Percentiles rank a stretch among this genome's conserved stretches.
Conservation (phyloP, 257 asterid species). For the Plectranthus barbatus region DNA sequence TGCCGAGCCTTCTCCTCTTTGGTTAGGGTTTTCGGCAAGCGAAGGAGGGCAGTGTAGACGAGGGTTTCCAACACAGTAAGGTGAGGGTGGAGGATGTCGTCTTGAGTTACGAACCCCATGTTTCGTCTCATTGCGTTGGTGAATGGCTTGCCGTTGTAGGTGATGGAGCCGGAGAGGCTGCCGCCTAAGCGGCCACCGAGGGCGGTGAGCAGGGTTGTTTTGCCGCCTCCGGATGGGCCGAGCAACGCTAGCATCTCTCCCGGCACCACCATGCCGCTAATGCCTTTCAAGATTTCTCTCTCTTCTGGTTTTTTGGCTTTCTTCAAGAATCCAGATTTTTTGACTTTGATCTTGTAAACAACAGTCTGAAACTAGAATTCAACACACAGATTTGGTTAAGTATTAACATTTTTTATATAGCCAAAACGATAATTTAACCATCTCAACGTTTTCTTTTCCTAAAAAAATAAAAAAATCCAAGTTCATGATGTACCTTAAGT, state of each 20-base stretch:
- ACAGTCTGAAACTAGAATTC: conserved; percentile 57
- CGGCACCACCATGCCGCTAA: conserved; percentile 48
- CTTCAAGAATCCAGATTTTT: conserved; percentile 13
- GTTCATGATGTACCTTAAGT: conserved; percentile 12
- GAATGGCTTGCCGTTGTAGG: conserved; percentile 52
- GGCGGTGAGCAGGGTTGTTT: conserved; percentile 64
- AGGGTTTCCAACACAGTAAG: too few species aligned
- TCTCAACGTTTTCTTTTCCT: too few species aligned
- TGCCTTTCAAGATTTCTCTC: conserved; percentile 52
- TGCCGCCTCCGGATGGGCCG: conserved; percentile 93
- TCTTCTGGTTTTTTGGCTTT: conserved; percentile 28
- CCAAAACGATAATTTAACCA: too few species aligned
- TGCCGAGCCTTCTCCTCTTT: conserved; percentile 31
- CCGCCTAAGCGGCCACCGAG: conserved; percentile 53
- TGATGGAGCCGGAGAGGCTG: conserved; percentile 35
- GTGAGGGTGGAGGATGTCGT: too few species aligned
- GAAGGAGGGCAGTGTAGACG: conserved; percentile 62
- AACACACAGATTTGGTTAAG: too few species aligned
- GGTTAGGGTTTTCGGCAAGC: conserved; percentile 44
- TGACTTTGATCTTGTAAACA: conserved; percentile 36
- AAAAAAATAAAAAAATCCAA: too few species aligned
- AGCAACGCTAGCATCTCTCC: conserved; percentile 79
- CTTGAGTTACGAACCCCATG: conserved; percentile 74
- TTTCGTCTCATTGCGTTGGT: conserved; percentile 44
- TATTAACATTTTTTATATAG: too few species aligned